Conservation (phyloP, 192 early-diverging fungal genomes). For the Fimicolochytrium jonesii region DNA sequence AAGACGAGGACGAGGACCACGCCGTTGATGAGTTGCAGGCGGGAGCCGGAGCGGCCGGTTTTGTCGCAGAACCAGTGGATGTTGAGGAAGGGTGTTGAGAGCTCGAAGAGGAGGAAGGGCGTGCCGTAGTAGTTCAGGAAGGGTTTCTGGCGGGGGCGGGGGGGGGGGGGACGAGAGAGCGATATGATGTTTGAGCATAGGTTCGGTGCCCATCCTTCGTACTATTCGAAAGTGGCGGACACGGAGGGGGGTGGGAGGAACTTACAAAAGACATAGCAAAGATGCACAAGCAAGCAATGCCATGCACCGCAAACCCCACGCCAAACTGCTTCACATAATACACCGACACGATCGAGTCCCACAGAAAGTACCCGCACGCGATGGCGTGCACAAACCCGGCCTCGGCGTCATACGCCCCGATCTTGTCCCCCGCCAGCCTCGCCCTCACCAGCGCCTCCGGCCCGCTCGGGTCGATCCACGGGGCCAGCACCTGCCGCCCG, state of each 20-base stretch:
- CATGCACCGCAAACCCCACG: conserved; percentile 80
- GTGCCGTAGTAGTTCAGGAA: conserved; percentile 84
- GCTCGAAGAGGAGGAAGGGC: conserved; percentile 85
- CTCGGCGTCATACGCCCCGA: conserved; percentile 69
- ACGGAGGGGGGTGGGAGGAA: too few species aligned
- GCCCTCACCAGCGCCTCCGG: conserved; percentile 63
- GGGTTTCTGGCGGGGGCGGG: conserved; percentile 51
- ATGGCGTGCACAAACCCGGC: conserved; percentile 76
- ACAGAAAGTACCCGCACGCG: conserved; percentile 88
- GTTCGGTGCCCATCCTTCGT: too few species aligned
- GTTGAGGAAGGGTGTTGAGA: conserved; percentile 88
- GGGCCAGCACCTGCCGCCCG: too few species aligned
- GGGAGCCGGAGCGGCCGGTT: conserved; percentile 72
- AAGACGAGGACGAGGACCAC: conserved; percentile 70
- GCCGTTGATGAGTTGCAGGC: conserved; percentile 79
- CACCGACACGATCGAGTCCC: conserved; percentile 75
- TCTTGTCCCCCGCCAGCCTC: conserved; percentile 57
- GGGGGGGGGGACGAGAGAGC: background rate
- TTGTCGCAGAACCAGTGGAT: conserved; percentile 94
- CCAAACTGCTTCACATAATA: conserved; percentile 66
- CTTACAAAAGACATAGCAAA: conserved; percentile 70
- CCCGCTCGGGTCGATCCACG: too few species aligned
- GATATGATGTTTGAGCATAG: too few species aligned
- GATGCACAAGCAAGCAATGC: conserved; percentile 67
- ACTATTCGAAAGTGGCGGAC: too few species aligned